Base-by-base conservation (phyloP, 1,284 basidiomycete species). In the Anthracocystis setariae region DNA sequence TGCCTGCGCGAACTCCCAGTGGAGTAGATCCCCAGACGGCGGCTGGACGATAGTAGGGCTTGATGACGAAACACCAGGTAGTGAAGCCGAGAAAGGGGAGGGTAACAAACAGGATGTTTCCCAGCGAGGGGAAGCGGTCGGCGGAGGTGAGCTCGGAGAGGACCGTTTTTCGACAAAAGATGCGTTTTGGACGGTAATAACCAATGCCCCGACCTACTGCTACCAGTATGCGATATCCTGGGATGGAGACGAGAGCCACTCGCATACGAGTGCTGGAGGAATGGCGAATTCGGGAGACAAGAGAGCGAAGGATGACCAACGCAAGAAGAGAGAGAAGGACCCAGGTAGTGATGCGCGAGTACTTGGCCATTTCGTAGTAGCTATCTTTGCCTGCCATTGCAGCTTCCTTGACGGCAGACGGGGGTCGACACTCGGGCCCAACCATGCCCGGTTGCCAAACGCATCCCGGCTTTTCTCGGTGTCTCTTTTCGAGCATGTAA, bases 281-380 rank as follows among this genome's bases (percentile, higher is more conserved):
- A 46, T 65, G 55, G 3, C 68, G 57, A 3, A 65, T 17, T 32
- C 35, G 46, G 3, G 62, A 39, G 21, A 71, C 9, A 5, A 71
- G 43, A 10, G 43, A 27, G 17, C 68, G 68, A 21, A 62, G 37
- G 29, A 71, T 48, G 13, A 60, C 57, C 3, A 71, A 10, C 5
- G 42, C 68, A 23, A 71, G 43, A 2, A 71, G 18, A 27, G 50
- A 33, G n/a, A 71, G 62, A 5, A 71, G 25, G 8, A 71, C 44
- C 68, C 68, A 71, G 5, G 68, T 65, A 49, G 95, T 98, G 82
- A 97, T 98, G 46, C 91, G 88, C 7, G 92, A 92, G 80, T 98
- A 94, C 33, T 90, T 94, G 84, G 98, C 96, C 96, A 98, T 98
- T 78, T 61, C 58, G 54, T 71, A 71, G 47, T 71, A 71, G 53